Evolutionary conservation across 2,329 filamentous ascomycete genomes (phyloP), one percentile per base, ranked within the genome.

Genomic region (Didymosphaeria variabile): DNA sequence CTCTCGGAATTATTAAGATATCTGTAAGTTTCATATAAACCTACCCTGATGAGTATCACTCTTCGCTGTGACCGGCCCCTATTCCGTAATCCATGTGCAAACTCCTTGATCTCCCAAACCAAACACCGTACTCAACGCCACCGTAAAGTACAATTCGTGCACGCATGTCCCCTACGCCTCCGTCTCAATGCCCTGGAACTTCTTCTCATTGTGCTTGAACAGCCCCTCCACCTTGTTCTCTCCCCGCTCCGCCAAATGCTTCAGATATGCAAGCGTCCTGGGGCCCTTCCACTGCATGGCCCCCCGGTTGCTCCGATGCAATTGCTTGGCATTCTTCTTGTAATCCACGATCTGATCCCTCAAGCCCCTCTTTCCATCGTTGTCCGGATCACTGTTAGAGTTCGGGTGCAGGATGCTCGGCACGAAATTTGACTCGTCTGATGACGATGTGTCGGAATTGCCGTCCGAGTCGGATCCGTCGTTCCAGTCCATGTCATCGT

Each of bases 281-380:
- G 82, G 85, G 70, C 85, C 75, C 81, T 84, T 85, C 87, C 89
- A 93, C 78, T 93, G 90, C 90, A 93, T 93, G 44, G 90, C 72
- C 0, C 90, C 90, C 23, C 88, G 79, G 70, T 93, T 88, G 71
- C 86, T 88, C 1, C 73, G 52, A 59, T 77, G 74, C 38, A 77
- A 52, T 50, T 74, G 64, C 52, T 75, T 74, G 17, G 62, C 56
- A 31, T 71, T 65, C 9, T 66, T 58, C 44, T 75, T 77, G 57
- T 77, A 91, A 61, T 90, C 88, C 59, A 83, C 84, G 49, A 88
- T 61, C 71, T 86, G 81, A 46, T 84, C 83, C 10, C 81, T 77
- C 40, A 80, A 72, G 42, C 82, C 87, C 63, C 82, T 79, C 64
- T 78, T 82, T 1, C 78, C 76, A 42, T 77, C 68, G 23, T 71